These are phyloP conservation scores for Stereum hirsutum DNA, from an alignment of 1,284 basidiomycete genomes.

Conservation along the genomic window DNA sequence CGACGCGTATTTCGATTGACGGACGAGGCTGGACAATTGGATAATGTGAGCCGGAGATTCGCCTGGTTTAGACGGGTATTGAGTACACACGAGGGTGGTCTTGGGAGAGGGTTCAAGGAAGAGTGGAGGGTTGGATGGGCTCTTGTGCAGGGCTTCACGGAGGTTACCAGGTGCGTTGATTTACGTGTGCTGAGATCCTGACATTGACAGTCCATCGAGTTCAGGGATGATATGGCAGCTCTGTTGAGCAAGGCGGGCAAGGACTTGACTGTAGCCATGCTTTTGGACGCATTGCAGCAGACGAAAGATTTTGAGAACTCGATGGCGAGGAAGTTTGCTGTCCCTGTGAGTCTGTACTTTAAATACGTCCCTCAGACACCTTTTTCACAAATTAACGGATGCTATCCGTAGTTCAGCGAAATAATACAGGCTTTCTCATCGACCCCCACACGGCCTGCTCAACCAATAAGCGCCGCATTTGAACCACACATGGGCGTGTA, in stretches of 20 bases:
- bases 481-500: slow-evolving; percentile 90
- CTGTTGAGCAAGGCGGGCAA: slow-evolving; percentile 61
- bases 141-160: slow-evolving; percentile 75
- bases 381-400: slow-evolving; percentile 2
- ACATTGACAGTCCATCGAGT: slow-evolving; percentile 1
- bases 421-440: slow-evolving; percentile 47
- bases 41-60: slow-evolving; percentile 90
- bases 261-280: slow-evolving; percentile 65
- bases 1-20: slow-evolving; percentile 89
- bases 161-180: slow-evolving; percentile 67
- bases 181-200: background rate
- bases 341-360: slow-evolving; percentile 44
- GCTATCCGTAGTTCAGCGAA: slow-evolving; percentile 43
- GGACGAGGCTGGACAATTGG: slow-evolving; percentile 93
- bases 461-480: slow-evolving; percentile 80
- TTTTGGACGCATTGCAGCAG: slow-evolving; percentile 81
- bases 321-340: slow-evolving; percentile 72
- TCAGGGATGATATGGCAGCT: slow-evolving; percentile 61
- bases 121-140: slow-evolving; percentile 81
- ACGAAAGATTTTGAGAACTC: slow-evolving; percentile 81
- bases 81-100: slow-evolving; percentile 82
- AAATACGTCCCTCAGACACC: background rate
- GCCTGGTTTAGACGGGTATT: slow-evolving; percentile 96
- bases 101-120: slow-evolving; percentile 71
- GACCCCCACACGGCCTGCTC: slow-evolving; percentile 37